phyloP scores from a whole-genome alignment of 2,329 filamentous ascomycete species.

The Coleophoma crateriformis region DNA sequence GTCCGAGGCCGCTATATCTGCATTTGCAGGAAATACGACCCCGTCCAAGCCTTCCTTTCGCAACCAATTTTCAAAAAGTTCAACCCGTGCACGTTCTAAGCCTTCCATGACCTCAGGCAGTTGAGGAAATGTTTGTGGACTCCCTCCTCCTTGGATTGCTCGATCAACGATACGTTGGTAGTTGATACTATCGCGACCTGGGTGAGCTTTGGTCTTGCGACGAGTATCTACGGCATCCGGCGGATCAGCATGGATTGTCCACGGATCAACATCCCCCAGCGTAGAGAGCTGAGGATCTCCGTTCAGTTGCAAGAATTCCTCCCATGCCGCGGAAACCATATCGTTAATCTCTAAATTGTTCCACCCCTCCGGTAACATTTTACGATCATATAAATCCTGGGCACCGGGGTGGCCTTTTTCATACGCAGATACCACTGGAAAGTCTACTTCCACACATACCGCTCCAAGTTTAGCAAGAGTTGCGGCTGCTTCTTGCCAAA shows the following conservation, averaged over 20 bases:
- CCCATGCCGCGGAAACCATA: background rate
- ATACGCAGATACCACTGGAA: slow-evolving; percentile 25
- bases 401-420: slow-evolving; percentile 1
- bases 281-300: background rate
- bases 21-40: slow-evolving; percentile 43
- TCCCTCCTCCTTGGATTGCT: background rate
- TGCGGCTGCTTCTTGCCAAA: slow-evolving; percentile 24
- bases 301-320: slow-evolving; percentile 1
- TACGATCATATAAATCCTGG: background rate
- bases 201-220: background rate
- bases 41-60: slow-evolving; percentile 33
- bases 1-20: slow-evolving; percentile 43
- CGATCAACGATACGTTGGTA: too few species aligned
- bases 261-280: background rate
- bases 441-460: slow-evolving; percentile 25
- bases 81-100: slow-evolving; percentile 42
- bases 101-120: slow-evolving; percentile 35
- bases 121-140: slow-evolving; percentile 35
- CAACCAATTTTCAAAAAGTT: slow-evolving; percentile 45
- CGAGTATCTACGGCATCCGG: background rate
- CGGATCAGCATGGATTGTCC: background rate
- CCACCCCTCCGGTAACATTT: background rate
- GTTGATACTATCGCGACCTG: background rate
- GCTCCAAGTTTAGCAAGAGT: slow-evolving; percentile 25
- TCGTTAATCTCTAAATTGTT: background rate